Base-by-base conservation (phyloP, 768 basidiomycete genomes). In the Pleurotus sapidus region DNA sequence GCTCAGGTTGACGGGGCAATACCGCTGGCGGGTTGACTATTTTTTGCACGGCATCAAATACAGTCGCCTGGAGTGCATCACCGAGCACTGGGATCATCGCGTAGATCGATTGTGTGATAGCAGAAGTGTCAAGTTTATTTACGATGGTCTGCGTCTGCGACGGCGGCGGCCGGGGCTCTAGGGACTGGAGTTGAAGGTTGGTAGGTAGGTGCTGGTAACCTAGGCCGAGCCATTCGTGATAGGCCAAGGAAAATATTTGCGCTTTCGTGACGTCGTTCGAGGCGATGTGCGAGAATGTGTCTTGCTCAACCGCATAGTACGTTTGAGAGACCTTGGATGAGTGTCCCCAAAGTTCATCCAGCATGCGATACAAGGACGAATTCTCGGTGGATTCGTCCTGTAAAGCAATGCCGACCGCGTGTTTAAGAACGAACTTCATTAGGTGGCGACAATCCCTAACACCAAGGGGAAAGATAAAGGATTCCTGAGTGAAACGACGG, bases 361-460 rank as follows among this genome's bases (percentile, higher is more conserved):
- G 34, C 6, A 34, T 38, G 17, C 24, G 23, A 25, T 25, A 25
- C 25, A 25, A 25, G 8, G 45, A 40, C 11, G 40, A 37, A 12
- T 9, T 27, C 6, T 25, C 25, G 3, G 25, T 3, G 18, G 49
- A 20, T n/a, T 50, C 39, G 17, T 17, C 30, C 6, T 57, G 38
- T 14, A 57, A 46, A 25, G 57, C 48, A 38, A 46, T 18, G 40
- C 37, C 14, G 39, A 49, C 39, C 11, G 57, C 9, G 49, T 60
- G 23, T 5, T 14, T 49, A 12, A 57, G 23, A 27, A 60, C 17
- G 17, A 45, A 48, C 8, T 20, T 25, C 56, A 43, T 23, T 6
- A 45, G 25, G 27, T 60, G 59, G 15, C 57, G 59, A 2, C 23
- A 53, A 9, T 23, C 17, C 7, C 59, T 42, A 37, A 60, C 37